Evolutionary conservation across 345 rosid genomes (phyloP).

Genomic region (Toxicodendron radicans): DNA sequence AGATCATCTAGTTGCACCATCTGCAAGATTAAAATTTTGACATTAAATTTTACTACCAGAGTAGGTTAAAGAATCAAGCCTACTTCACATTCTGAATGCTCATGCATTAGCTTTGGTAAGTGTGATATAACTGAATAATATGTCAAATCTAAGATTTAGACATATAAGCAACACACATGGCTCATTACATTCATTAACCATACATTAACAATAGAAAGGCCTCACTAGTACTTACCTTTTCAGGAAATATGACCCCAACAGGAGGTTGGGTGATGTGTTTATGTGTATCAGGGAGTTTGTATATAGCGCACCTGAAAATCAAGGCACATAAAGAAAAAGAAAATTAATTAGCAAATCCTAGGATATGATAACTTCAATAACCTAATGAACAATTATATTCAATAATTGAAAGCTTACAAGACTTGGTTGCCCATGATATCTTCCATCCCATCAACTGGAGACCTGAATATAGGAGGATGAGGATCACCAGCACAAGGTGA

Average conservation of each 20-base stretch:
- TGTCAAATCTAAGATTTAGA: neutral
- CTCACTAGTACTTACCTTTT: constrained; percentile 50
- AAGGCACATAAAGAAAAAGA: constrained; percentile 13
- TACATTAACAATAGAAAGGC: neutral
- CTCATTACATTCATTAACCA: no score
- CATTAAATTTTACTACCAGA: no score
- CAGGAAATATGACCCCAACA: constrained; percentile 64
- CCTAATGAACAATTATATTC: neutral
- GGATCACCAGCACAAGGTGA: constrained; percentile 76
- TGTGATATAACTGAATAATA: neutral
- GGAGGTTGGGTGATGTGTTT: constrained; percentile 60
- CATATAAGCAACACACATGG: neutral
- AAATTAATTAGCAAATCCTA: neutral
- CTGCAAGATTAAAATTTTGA: constrained; percentile 35
- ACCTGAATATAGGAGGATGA: constrained; percentile 72
- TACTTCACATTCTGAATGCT: neutral
- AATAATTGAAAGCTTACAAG: constrained; percentile 54
- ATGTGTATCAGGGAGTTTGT: constrained; percentile 75
- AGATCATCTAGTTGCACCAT: constrained; percentile 54
- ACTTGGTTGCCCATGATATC: constrained; percentile 86
- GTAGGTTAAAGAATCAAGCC: no score
- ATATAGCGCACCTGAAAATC: constrained; percentile 70
- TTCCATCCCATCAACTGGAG: constrained; percentile 79
- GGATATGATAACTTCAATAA: constrained; percentile 8
- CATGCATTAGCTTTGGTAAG: neutral